Conservation (phyloP, 495 filamentous ascomycete species). For the Aspergillus asperescens region DNA sequence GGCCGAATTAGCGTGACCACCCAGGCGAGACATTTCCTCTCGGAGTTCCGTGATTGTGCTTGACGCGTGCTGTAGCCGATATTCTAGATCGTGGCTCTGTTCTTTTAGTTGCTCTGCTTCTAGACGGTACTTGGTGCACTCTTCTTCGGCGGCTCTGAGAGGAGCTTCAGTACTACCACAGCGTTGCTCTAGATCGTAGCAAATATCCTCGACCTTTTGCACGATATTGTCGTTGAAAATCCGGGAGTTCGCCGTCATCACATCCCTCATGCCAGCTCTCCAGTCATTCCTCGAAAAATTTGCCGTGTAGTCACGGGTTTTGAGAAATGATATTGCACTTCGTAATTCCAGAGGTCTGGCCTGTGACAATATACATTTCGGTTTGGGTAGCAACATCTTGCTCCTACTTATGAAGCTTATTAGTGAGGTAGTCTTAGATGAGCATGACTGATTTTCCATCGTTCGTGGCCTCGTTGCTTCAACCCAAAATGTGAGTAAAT, state of each 20-base stretch:
- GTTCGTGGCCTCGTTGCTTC: constrained; percentile 16
- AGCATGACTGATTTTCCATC: neutral
- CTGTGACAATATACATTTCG: constrained; percentile 20
- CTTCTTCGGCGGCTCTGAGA: constrained; percentile 38
- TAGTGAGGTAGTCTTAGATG: constrained; percentile 3
- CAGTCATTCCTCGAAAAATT: constrained; percentile 34
- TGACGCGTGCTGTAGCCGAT: constrained; percentile 22
- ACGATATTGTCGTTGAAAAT: constrained; percentile 39
- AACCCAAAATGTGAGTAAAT: constrained; percentile 28
- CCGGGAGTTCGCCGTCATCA: constrained; percentile 31
- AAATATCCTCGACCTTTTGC: constrained; percentile 45
- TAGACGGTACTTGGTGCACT: constrained; percentile 32
- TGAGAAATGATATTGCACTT: constrained; percentile 5
- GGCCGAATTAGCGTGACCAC: constrained; percentile 25
- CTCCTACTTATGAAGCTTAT: constrained; percentile 17
- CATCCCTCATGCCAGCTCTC: constrained; percentile 36
- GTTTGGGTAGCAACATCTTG: constrained; percentile 6
- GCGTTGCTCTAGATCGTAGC: constrained; percentile 51
- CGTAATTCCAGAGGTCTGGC: constrained; percentile 13
- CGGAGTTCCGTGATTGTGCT: constrained; percentile 22
- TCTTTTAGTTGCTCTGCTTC: constrained; percentile 26
- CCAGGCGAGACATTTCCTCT: constrained; percentile 28
- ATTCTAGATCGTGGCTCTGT: constrained; percentile 27
- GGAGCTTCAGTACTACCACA: constrained; percentile 48
- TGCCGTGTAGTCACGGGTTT: constrained; percentile 9